Evolutionary conservation across 805 yeast species (phyloP).

Genomic region (Lipomyces yamadae): DNA sequence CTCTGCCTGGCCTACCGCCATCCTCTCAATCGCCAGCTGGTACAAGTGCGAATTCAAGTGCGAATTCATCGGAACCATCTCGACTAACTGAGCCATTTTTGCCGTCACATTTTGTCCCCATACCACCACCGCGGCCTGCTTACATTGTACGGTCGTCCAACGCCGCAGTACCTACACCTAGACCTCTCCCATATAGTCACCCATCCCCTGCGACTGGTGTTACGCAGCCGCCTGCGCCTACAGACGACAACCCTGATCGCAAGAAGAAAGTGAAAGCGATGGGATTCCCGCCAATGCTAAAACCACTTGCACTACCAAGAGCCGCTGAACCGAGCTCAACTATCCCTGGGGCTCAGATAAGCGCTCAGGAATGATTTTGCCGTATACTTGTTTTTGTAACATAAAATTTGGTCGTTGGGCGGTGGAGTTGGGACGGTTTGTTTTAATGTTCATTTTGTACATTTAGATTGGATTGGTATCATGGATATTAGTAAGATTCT

Average conservation of each 20-base stretch:
- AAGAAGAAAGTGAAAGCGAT: conserved; percentile 39
- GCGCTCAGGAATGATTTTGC: background rate
- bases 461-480: background rate
- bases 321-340: background rate
- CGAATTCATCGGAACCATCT: background rate
- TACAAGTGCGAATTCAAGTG: background rate
- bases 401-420: background rate
- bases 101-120: conserved; percentile 21
- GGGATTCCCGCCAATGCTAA: conserved; percentile 42
- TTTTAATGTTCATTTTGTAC: background rate
- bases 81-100: conserved; percentile 19
- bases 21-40: background rate
- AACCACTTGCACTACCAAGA: conserved; percentile 10
- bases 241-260: conserved; percentile 9
- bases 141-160: conserved; percentile 13
- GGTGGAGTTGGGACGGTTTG: background rate
- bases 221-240: background rate
- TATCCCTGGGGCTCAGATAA: background rate
- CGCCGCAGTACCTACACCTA: background rate
- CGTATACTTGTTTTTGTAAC: background rate
- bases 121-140: conserved; percentile 33
- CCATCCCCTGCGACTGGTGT: background rate
- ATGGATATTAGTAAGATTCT: background rate
- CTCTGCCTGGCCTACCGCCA: background rate
- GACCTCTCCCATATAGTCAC: conserved; percentile 3